Evolutionary conservation across 1,284 basidiomycete genomes (phyloP), one percentile per base, ranked within the genome.

Genomic region (Tremellales sp.): DNA sequence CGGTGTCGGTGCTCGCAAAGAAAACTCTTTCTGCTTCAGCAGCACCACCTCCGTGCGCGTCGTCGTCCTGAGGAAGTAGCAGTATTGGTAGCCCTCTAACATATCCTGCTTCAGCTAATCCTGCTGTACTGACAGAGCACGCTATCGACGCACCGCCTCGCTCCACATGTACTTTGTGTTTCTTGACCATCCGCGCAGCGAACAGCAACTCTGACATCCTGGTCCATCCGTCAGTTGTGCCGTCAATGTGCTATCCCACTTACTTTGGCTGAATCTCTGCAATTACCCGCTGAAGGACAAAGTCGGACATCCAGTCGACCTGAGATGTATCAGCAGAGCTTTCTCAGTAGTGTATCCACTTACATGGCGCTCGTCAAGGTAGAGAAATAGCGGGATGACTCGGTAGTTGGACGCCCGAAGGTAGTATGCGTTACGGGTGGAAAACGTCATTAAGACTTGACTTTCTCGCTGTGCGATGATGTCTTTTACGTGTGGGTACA

Each of bases 301-400:
- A 37, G 29, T 68, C 63, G 24, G 53, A 53, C 67, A 71, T 71
- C 69, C 69, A 71, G 49, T 70, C 63, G 22, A 67, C 62, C 63
- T 65, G 36, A 5, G 24, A 12, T 4, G 28, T 39, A 26, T 34
- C 29, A 39, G 26, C 27, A 47, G n/a, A 24, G 13, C 18, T 6
- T 21, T 37, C 28, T 19, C 9, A 19, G 12, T 25, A 32, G 9
- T 32, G 24, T 3, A 28, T 13, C 5, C 13, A 51, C 63, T 48
- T 36, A 65, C 66, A 68, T 71, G 69, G 16, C 69, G 50, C 38
- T 71, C 69, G 48, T 71, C 69, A 42, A 71, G 61, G 45, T 71
- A 71, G 4, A 71, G 56, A 49, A 67, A 70, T 18, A 67, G 54
- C 2, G 69, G 69, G 18, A 70, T 51, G 14, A 68, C 58, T 8